Conservation (phyloP, 257 asterid genomes). For the Ophiorrhiza pumila region DNA sequence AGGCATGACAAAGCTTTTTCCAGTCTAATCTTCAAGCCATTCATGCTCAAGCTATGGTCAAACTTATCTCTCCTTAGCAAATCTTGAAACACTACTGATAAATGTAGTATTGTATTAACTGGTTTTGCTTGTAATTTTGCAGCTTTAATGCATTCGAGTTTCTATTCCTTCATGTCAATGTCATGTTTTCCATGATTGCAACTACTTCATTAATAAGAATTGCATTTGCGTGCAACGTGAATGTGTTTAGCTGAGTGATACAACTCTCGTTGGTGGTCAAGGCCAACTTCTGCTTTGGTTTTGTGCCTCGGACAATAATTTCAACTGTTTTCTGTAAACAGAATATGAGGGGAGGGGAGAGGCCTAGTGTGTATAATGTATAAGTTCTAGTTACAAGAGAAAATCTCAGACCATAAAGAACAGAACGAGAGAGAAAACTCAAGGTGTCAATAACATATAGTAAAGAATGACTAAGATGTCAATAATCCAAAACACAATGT, state of each 20-base stretch:
- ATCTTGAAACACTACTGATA: background rate
- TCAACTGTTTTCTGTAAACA: too few relatives aligned
- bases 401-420: too few relatives aligned
- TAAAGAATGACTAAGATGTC: background rate
- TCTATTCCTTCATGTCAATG: background rate
- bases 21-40: slow-evolving; percentile 66
- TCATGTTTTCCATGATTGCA: slow-evolving; percentile 1
- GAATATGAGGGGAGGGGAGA: too few relatives aligned
- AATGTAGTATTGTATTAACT: background rate
- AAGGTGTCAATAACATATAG: too few relatives aligned
- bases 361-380: too few relatives aligned
- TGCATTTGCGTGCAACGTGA: background rate
- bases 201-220: background rate
- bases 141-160: background rate
- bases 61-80: slow-evolving; percentile 48
- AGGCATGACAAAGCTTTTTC: slow-evolving; percentile 87
- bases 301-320: background rate
- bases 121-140: slow-evolving; percentile 2
- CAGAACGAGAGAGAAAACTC: too few relatives aligned
- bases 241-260: background rate
- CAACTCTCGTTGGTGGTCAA: too few relatives aligned
- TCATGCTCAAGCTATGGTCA: slow-evolving; percentile 74
- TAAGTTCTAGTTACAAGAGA: too few relatives aligned
- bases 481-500: background rate
- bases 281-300: too few relatives aligned